phyloP scores from a whole-genome alignment of 208 protist species.

The Herpetomonas tarakana region DNA sequence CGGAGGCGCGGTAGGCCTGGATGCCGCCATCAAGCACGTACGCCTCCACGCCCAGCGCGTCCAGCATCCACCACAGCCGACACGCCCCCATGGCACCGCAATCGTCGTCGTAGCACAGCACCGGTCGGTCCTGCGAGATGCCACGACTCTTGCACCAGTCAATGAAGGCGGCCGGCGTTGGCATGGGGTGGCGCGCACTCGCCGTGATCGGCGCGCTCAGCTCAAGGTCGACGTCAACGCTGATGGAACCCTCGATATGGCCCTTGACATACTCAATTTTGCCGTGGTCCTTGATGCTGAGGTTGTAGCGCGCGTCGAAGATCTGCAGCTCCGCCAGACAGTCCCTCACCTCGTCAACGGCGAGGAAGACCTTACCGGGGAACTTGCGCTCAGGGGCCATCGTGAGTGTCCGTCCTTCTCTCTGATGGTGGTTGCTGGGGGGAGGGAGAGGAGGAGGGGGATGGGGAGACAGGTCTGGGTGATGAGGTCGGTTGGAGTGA shows the following conservation, averaged over 20 bases:
- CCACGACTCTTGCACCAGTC: constrained; percentile 59
- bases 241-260: constrained; percentile 41
- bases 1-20: constrained; percentile 45
- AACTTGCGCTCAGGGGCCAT: constrained; percentile 7
- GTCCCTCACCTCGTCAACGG: constrained; percentile 36
- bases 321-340: constrained; percentile 37
- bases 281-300: constrained; percentile 37
- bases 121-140: constrained; percentile 31
- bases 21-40: constrained; percentile 80
- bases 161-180: constrained; percentile 40
- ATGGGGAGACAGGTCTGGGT: background rate
- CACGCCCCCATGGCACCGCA: constrained; percentile 68
- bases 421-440: constrained; percentile 6
- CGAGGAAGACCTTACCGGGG: constrained; percentile 56
- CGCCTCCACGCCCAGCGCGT: constrained; percentile 68
- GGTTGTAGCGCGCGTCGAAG: constrained; percentile 78
- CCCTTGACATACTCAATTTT: constrained; percentile 40
- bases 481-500: no score
- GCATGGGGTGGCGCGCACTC: constrained; percentile 62
- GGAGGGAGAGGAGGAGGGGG: constrained; percentile 4
- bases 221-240: constrained; percentile 55
- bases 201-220: constrained; percentile 24
- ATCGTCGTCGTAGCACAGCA: constrained; percentile 84
- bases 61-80: constrained; percentile 89
- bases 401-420: no score